Conservation (phyloP, 2,329 filamentous ascomycete species). For the Acarospora socialis region DNA sequence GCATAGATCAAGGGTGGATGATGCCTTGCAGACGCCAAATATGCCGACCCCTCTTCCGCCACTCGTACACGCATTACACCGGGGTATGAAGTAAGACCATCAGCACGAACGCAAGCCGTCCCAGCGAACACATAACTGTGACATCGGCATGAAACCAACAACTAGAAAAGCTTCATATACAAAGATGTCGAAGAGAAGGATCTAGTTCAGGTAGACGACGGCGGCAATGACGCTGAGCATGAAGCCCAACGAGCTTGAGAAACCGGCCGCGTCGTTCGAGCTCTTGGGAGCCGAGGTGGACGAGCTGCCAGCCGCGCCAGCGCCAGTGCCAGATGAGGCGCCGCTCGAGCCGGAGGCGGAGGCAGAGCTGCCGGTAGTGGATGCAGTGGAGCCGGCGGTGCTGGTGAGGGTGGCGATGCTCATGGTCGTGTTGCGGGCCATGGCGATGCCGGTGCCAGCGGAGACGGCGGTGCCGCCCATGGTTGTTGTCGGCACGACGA, state of each 20-base stretch:
- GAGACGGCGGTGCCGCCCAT: slow-evolving; percentile 8
- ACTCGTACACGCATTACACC: no score
- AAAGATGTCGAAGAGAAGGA: slow-evolving; percentile 6
- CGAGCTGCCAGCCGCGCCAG: slow-evolving; percentile 13
- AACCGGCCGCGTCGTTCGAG: slow-evolving; percentile 14
- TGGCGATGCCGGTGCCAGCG: slow-evolving; percentile 9
- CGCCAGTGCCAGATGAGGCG: slow-evolving; percentile 12
- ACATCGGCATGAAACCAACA: slow-evolving; percentile 18
- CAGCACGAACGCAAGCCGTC: no score
- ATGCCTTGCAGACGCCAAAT: no score
- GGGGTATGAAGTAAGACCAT: no score
- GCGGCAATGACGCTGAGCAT: slow-evolving; percentile 22
- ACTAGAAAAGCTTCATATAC: slow-evolving; percentile 1
- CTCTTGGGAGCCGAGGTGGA: slow-evolving; percentile 9
- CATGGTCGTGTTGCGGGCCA: slow-evolving; percentile 12
- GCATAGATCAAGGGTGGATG: no score
- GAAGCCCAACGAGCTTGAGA: slow-evolving; percentile 21
- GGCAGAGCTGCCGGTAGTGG: slow-evolving; percentile 2
- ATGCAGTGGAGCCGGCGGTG: slow-evolving; percentile 11
- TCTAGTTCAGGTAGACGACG: slow-evolving; percentile 20
- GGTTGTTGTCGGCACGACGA: slow-evolving; percentile 8
- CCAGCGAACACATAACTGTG: no score
- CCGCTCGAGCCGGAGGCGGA: slow-evolving; percentile 10
- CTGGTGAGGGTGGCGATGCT: slow-evolving; percentile 13
- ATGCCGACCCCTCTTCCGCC: no score